Conservation (phyloP, 306 rosid species). For the Prunus campanulata region DNA sequence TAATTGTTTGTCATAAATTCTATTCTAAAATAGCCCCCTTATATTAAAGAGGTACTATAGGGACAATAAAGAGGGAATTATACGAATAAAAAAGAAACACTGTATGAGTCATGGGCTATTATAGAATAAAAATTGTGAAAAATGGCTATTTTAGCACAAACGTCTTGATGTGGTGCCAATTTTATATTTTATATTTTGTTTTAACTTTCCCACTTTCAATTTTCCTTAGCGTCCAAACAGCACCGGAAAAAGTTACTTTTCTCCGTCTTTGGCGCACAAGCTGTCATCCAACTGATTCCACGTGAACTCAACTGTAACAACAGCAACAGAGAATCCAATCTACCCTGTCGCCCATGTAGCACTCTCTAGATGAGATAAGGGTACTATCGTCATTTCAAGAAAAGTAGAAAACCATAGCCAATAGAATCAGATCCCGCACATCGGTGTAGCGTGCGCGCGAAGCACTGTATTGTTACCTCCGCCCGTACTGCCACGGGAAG, state of each 20-base stretch:
- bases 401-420: neutral
- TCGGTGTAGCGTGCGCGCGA: neutral
- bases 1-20: no score
- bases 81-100: no score
- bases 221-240: neutral
- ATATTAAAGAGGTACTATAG: no score
- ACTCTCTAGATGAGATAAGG: neutral
- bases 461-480: neutral
- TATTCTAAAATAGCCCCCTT: no score
- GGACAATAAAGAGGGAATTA: no score
- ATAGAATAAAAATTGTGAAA: no score
- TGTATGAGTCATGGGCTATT: no score
- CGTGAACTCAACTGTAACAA: no score
- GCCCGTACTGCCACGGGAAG: constrained; percentile 16
- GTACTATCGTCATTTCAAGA: neutral
- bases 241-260: neutral
- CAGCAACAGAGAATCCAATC: neutral
- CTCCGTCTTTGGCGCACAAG: neutral
- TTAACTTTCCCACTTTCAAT: neutral
- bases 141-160: no score
- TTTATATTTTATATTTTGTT: no score
- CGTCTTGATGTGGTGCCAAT: no score
- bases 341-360: neutral
- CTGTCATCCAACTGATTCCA: constrained; percentile 2
- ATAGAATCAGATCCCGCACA: neutral